Evolutionary conservation across 176 grass and related monocot genomes (phyloP), one percentile per base, ranked within the genome.

Genomic region (Tillandsia fasciculata): DNA sequence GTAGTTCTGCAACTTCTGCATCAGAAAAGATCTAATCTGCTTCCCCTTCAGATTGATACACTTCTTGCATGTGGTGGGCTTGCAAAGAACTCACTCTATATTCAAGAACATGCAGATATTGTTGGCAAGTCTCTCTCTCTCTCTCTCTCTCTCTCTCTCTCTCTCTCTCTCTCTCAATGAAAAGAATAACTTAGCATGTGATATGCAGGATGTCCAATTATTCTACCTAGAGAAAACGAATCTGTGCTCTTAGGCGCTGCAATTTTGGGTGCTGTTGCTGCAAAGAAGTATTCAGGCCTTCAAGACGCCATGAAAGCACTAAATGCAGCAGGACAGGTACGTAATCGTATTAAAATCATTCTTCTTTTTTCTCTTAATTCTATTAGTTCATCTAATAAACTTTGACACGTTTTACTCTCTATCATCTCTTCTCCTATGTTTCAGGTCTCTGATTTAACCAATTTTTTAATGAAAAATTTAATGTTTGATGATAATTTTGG

Each of bases 81-180:
- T 77, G 89, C 89, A 66, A 97, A 97, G 71, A 97, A 92, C 18
- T 77, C 61, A 0, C 73, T 97, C 13, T 92, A 92, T 75, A 87
- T 97, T 83, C 93, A 97, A 72, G 93, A 97, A 53, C 93, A 97
- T 83, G 93, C 89, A 77, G 83, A 97, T 79, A 87, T 90, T 70
- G 72, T 74, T 0, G 86, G 93, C 59, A 85, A 87, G 65, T 68
- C 54, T 49, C 64, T 12, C 64, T 23, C 75, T 78, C 42, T 9
- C 65, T 66, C 24, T 22, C 12, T 56, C 33, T 49, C 65, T 77
- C 48, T 81, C n/a, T 15, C 13, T 51, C 29, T 70, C 53, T 47
- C 27, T 11, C 17, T 27, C 13, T 49, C 47, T 47, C 22, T 26
- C 12, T 28, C 1, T 52, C 27, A 53, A 20, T 68, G 53, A 68